These are phyloP conservation scores for Beauveria australis DNA, from an alignment of 2,329 filamentous ascomycete species.

Conservation along the genomic window DNA sequence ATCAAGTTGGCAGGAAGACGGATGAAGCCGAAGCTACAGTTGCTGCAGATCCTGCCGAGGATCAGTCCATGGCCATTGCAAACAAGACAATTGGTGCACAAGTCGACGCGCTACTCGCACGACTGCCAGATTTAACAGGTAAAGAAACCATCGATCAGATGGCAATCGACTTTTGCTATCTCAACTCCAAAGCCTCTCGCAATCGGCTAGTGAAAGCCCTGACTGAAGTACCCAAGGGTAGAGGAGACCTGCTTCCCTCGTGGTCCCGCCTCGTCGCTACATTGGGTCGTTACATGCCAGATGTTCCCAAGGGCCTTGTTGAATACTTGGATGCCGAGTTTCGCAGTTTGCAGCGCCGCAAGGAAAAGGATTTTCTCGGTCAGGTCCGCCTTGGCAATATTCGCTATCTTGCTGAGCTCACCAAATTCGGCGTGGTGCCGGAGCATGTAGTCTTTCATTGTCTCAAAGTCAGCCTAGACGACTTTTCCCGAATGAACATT, in stretches of 20 bases:
- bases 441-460: constrained; percentile 99
- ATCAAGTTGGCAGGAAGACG: constrained; percentile 69
- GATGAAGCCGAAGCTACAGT: constrained; percentile 46
- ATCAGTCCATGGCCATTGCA: constrained; percentile 85
- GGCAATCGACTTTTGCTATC: constrained; percentile 93
- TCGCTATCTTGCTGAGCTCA: constrained; percentile 93
- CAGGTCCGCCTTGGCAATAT: constrained; percentile 92
- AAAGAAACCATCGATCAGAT: constrained; percentile 89
- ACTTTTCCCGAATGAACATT: constrained; percentile 98
- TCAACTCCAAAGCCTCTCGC: constrained; percentile 96
- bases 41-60: constrained; percentile 51
- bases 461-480: constrained; percentile 92
- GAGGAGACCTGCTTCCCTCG: constrained; percentile 79
- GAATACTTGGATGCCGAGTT: constrained; percentile 95
- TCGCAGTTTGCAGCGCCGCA: constrained; percentile 88
- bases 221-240: constrained; percentile 89
- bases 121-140: constrained; percentile 82
- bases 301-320: constrained; percentile 86
- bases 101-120: constrained; percentile 80
- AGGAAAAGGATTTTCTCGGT: constrained; percentile 94
- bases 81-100: constrained; percentile 98
- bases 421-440: constrained; percentile 95
- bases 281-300: constrained; percentile 85
- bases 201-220: constrained; percentile 89
- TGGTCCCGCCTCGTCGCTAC: constrained; percentile 93